phyloP scores from a whole-genome alignment of 441 rosid species.

The Biscutella laevigata region DNA sequence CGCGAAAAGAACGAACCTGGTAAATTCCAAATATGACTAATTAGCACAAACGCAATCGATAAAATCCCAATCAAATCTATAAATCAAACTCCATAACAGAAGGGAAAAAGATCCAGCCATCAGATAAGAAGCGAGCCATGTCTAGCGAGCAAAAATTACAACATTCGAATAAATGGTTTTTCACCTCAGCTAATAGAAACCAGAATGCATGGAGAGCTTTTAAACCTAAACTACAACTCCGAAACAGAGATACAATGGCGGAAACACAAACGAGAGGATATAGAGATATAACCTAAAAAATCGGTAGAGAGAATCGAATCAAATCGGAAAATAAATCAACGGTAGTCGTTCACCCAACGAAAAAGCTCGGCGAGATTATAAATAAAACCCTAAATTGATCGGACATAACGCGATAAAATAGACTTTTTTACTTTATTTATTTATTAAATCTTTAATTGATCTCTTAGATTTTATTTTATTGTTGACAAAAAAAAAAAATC shows the following conservation, averaged over 20 bases:
- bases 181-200: constrained; percentile 5
- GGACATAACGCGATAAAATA: constrained; percentile 29
- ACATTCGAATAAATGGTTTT: not conserved
- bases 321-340: constrained; percentile 15
- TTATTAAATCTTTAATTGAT: too few relatives aligned
- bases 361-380: constrained; percentile 7
- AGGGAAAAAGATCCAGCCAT: not conserved
- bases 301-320: constrained; percentile 22
- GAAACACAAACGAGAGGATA: constrained; percentile 5
- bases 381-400: constrained; percentile 33
- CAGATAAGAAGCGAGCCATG: not conserved
- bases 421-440: not conserved
- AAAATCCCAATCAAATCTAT: constrained; percentile 13
- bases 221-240: constrained; percentile 7
- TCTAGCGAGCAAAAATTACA: not conserved
- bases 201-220: not conserved
- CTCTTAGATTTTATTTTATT: too few relatives aligned
- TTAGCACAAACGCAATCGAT: constrained; percentile 13
- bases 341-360: constrained; percentile 16
- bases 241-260: not conserved
- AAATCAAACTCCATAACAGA: constrained; percentile 5
- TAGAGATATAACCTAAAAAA: constrained; percentile 17
- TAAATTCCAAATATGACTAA: constrained; percentile 17
- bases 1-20: constrained; percentile 20
- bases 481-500: too few relatives aligned